These are phyloP conservation scores for Cladosporium phlei DNA, from an alignment of 2,329 filamentous ascomycete species.

Conservation along the genomic window DNA sequence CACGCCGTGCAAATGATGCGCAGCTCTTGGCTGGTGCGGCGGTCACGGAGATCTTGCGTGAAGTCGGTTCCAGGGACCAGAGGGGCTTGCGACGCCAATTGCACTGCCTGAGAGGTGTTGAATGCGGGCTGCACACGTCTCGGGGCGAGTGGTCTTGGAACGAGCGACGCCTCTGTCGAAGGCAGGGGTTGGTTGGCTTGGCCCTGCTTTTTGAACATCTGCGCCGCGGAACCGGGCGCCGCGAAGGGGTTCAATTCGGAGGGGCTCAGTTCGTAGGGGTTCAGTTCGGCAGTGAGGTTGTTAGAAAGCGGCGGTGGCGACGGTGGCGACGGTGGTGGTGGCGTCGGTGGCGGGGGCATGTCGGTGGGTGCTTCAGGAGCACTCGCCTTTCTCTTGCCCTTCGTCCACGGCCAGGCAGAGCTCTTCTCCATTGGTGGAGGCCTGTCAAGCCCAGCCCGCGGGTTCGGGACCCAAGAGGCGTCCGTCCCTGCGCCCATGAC, in stretches of 20 bases:
- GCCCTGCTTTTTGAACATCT: too few relatives aligned
- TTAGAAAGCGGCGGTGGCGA: too few relatives aligned
- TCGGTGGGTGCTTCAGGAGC: background rate
- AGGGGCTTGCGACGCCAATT: too few relatives aligned
- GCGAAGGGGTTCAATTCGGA: too few relatives aligned
- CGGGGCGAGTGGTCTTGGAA: background rate
- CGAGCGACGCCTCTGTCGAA: background rate
- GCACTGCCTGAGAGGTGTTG: background rate
- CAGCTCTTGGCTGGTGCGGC: background rate
- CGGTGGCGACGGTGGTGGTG: background rate
- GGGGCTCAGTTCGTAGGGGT: too few relatives aligned
- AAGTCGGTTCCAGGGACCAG: background rate
- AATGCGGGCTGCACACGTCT: background rate
- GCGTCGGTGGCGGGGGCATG: background rate
- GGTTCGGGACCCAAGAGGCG: background rate
- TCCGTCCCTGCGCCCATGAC: background rate
- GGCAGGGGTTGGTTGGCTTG: background rate
- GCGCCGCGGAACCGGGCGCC: too few relatives aligned
- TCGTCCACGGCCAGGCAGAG: background rate
- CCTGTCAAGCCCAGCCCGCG: background rate
- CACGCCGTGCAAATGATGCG: constrained; percentile 3
- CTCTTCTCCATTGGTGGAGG: too few relatives aligned
- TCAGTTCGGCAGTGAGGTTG: too few relatives aligned
- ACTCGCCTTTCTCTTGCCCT: background rate
- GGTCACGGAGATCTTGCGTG: background rate